Evolutionary conservation across 1,284 basidiomycete species (phyloP), one percentile per base, ranked within the genome.

Genomic region (Puccinia horiana): DNA sequence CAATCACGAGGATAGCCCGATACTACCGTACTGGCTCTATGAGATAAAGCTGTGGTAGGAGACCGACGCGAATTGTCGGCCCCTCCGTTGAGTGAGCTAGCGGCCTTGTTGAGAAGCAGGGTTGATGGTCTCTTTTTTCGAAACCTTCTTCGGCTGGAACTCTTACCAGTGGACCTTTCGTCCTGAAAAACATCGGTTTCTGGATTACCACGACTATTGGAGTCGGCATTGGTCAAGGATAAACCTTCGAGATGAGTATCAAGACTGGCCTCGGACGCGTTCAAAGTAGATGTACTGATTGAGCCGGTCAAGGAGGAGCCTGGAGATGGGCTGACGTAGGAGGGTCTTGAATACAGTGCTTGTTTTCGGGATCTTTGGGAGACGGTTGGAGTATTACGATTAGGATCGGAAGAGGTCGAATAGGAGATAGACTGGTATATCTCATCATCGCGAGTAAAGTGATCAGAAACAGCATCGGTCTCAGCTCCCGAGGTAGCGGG

Each of bases 341-440:
- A 14, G 23, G 73, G 73, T 65, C 72, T 65, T 42, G 80, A 76
- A 58, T 82, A 69, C 0, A 82, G 32, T 16, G 80, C 80, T 76
- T 82, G 72, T 67, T 76, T 82, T 20, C 80, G 72, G 12, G 80
- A 82, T 9, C 80, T 65, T 42, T 82, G 80, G 40, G 29, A 67
- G 44, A 61, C 61, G 37, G 42, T 69, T 4, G 69, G 67, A 40
- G 77, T 56, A 37, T 56, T 72, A 20, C 77, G 77, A 72, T 54
- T 56, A 14, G 37, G 56, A 16, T 49, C 35, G 44, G 40, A 61
- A 4, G 61, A 69, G 5, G 58, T 32, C 29, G 72, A 18, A 26
- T 8, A 54, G 49, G 61, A 63, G 42, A 69, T 47, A 29, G 49
- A 26, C 35, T 54, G 23, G 32, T 40, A 40, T 40, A 26, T 20